A percentile compares a stretch with the other conserved stretches of the same genome.
These are phyloP conservation scores for Vigna nakashimae DNA, from an alignment of 306 rosid species.

Conservation along the genomic window DNA sequence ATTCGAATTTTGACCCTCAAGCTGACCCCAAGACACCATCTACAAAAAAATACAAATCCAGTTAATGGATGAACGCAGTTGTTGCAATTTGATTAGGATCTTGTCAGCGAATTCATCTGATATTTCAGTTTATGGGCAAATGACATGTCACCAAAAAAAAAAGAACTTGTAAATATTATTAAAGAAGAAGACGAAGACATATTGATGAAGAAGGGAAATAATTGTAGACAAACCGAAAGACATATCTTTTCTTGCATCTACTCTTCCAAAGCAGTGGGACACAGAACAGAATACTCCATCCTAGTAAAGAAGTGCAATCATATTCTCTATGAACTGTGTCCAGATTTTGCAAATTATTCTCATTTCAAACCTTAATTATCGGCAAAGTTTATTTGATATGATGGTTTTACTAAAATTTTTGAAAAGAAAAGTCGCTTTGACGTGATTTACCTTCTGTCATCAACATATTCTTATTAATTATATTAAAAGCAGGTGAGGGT, in stretches of 20 bases:
- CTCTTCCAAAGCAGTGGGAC: slow-evolving; percentile 46
- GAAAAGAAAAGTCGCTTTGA: neutral
- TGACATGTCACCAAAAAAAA: neutral
- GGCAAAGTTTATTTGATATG: slow-evolving; percentile 20
- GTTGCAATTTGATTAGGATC: neutral
- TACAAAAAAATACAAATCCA: neutral
- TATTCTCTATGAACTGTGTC: slow-evolving; percentile 32
- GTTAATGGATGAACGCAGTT: neutral
- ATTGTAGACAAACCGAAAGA: slow-evolving; percentile 23
- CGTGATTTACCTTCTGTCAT: slow-evolving; percentile 39
- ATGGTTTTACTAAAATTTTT: neutral
- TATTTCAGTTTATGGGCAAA: slow-evolving; percentile 9
- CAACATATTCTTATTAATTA: slow-evolving; percentile 20
- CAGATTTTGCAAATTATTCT: slow-evolving; percentile 24
- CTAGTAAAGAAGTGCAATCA: slow-evolving; percentile 36
- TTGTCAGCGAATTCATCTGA: neutral
- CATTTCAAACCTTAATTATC: slow-evolving; percentile 31
- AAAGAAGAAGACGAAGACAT: neutral
- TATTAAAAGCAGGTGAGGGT: slow-evolving; percentile 27
- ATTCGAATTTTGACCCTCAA: slow-evolving; percentile 6
- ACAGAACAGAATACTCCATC: slow-evolving; percentile 8
- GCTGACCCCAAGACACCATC: neutral
- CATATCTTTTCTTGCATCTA: slow-evolving; percentile 42
- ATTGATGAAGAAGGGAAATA: slow-evolving; percentile 30
- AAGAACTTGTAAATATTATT: neutral